phyloP scores from a whole-genome alignment of 2,329 filamentous ascomycete genomes.

The Tolypocladium endophyticum region DNA sequence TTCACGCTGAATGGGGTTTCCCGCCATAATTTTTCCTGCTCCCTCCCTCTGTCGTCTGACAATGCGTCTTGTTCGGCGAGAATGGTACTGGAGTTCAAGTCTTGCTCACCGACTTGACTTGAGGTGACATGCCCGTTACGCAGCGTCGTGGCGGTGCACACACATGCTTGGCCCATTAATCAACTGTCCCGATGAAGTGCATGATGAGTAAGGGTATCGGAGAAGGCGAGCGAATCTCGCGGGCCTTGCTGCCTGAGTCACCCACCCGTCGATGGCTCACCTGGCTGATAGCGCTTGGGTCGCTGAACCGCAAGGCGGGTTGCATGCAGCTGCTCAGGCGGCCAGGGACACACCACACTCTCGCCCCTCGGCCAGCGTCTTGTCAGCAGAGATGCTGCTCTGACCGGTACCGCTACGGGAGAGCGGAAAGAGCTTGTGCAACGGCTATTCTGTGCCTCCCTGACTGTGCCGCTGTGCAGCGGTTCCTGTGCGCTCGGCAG shows the following conservation, averaged over 20 bases:
- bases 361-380: not conserved
- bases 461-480: not conserved
- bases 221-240: not conserved
- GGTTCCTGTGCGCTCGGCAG: too few relatives aligned
- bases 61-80: too few relatives aligned
- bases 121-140: not conserved
- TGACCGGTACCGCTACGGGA: not conserved
- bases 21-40: not conserved
- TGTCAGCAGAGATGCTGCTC: not conserved
- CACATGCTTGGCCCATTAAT: not conserved
- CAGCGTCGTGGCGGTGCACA: not conserved
- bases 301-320: slow-evolving; percentile 1
- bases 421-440: not conserved
- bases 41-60: not conserved
- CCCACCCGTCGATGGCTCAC: not conserved
- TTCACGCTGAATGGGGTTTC: too few relatives aligned
- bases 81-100: not conserved
- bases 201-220: not conserved
- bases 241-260: not conserved
- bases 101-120: not conserved
- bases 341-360: slow-evolving; percentile 8
- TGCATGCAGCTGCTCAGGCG: slow-evolving; percentile 10
- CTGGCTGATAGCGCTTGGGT: not conserved
- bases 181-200: not conserved
- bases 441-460: not conserved